phyloP scores from a whole-genome alignment of 345 rosid genomes.

The Ceriops decandra region DNA sequence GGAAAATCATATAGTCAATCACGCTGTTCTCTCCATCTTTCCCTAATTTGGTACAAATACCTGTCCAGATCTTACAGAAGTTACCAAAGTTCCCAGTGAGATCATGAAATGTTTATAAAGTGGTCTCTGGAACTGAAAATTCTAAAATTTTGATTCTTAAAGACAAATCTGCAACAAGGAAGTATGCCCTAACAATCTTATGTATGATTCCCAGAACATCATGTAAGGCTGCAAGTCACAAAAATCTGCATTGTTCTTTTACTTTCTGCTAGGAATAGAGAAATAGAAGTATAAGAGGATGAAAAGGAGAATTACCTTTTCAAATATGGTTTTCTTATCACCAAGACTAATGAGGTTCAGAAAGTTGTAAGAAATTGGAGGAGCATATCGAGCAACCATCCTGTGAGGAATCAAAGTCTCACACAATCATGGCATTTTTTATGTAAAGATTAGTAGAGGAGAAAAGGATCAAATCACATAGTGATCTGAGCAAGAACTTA shows the following conservation, averaged over 20 bases:
- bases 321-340: constrained; percentile 64
- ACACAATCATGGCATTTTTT: constrained; percentile 8
- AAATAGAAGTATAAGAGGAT: constrained; percentile 1
- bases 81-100: not conserved
- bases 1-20: not conserved
- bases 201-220: not conserved
- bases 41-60: not conserved
- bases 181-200: not conserved
- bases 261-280: not conserved
- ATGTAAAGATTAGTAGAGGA: not conserved
- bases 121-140: not conserved
- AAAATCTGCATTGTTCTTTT: constrained; percentile 2
- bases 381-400: constrained; percentile 99
- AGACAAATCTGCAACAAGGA: not conserved
- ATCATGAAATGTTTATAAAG: not conserved
- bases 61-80: not conserved
- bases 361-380: constrained; percentile 94
- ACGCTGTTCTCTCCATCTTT: not conserved
- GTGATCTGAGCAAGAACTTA: constrained; percentile 38
- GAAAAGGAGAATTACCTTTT: constrained; percentile 51
- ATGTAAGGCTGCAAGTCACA: not conserved
- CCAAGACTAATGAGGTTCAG: constrained; percentile 83
- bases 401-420: constrained; percentile 35
- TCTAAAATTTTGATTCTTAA: not conserved
- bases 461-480: constrained; percentile 8